These are phyloP conservation scores for Taxillus chinensis DNA, from an alignment of 164 flowering plant species.

Conservation along the genomic window DNA sequence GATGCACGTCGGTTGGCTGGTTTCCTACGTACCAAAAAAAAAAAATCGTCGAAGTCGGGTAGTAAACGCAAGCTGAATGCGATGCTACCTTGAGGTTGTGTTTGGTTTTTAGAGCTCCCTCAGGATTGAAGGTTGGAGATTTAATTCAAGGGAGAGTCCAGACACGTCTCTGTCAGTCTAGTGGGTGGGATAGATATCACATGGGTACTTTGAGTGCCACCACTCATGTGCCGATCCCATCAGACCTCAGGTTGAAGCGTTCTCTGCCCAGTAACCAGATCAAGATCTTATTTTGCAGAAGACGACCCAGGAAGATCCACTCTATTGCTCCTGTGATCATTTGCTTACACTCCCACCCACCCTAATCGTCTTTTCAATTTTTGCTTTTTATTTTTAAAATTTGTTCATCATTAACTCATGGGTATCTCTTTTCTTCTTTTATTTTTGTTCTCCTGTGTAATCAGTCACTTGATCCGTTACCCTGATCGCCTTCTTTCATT, in stretches of 20 bases:
- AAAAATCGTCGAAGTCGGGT: too few relatives aligned
- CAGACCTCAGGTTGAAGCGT: conserved; percentile 17
- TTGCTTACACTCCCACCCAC: background rate
- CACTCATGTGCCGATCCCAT: conserved; percentile 22
- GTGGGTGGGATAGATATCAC: background rate
- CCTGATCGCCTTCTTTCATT: background rate
- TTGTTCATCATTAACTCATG: background rate
- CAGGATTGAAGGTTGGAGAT: too few relatives aligned
- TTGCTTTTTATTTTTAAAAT: background rate
- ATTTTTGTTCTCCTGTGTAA: too few relatives aligned
- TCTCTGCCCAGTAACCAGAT: conserved; percentile 11
- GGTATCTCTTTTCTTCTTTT: background rate
- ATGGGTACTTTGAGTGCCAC: conserved; percentile 41
- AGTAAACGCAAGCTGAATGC: too few relatives aligned
- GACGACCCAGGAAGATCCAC: conserved; percentile 21
- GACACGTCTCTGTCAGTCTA: background rate
- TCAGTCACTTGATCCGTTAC: too few relatives aligned
- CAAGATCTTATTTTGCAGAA: conserved; percentile 12
- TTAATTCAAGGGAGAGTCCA: too few relatives aligned
- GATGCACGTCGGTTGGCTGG: too few relatives aligned
- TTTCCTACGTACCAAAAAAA: too few relatives aligned
- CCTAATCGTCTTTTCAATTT: background rate
- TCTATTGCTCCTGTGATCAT: conserved; percentile 34
- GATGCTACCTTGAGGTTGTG: too few relatives aligned
- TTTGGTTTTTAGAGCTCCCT: too few relatives aligned